Conservation (phyloP, 2,329 filamentous ascomycete genomes). For the Cordyceps cateniannulata region DNA sequence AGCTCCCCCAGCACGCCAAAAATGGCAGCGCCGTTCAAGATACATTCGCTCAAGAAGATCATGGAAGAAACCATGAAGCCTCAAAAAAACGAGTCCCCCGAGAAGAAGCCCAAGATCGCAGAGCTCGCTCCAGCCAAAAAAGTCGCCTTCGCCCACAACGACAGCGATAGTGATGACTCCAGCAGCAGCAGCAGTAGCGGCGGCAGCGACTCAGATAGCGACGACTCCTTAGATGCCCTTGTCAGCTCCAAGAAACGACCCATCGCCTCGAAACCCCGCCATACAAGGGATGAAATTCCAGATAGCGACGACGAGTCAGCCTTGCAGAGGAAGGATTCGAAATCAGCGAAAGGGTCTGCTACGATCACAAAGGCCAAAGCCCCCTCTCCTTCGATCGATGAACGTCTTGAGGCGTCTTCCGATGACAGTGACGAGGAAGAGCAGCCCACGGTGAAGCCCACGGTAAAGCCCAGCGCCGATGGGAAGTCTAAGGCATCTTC, state of each 20-base stretch:
- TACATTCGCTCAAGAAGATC: constrained; percentile 32
- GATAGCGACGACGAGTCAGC: constrained; percentile 36
- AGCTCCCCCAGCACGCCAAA: constrained; percentile 14
- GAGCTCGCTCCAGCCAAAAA: constrained; percentile 24
- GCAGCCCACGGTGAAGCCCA: too few species aligned
- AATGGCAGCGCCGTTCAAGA: constrained; percentile 31
- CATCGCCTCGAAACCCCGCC: constrained; percentile 20
- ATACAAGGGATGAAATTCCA: constrained; percentile 33
- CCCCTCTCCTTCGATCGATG: constrained; percentile 14
- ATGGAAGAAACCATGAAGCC: constrained; percentile 32
- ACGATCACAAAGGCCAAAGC: constrained; percentile 8
- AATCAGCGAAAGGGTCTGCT: constrained; percentile 10
- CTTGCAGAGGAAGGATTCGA: constrained; percentile 20
- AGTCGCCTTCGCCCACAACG: constrained; percentile 25
- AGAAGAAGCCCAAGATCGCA: constrained; percentile 22
- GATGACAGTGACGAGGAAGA: constrained; percentile 18
- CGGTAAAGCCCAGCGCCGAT: constrained; percentile 12
- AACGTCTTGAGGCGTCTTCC: constrained; percentile 12
- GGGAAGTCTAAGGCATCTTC: constrained; percentile 19
- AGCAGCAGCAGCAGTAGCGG: too few species aligned
- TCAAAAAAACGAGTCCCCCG: constrained; percentile 26
- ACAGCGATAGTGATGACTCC: constrained; percentile 25
- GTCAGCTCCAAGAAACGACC: constrained; percentile 12
- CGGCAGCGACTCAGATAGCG: constrained; percentile 29
- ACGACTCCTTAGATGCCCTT: constrained; percentile 20